Base-by-base conservation (phyloP, 176 grass and related monocot species). In the Metroxylon sagu region DNA sequence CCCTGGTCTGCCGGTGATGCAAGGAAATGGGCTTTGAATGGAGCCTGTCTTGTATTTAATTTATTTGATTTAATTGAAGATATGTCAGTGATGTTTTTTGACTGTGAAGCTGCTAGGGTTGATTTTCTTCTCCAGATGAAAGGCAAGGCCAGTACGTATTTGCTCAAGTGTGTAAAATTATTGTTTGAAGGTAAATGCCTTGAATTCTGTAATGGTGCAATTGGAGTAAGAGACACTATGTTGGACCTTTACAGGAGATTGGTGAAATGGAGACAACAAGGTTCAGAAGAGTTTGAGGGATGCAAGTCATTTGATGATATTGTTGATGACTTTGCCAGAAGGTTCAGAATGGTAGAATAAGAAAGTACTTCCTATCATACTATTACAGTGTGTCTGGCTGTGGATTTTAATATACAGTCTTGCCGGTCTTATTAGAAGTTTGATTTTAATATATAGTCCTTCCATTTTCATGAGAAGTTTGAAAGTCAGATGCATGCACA, bases 181-280 rank as follows among this genome's bases (percentile, higher is more conserved):
- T 73, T 84, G 60, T 52, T 80, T 56, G 35, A 56, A 77, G 19
- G 6, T 25, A 23, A 15, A 31, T 14, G 48, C 35, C 35, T 2
- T 43, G 10, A 43, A 43, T 43, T 43, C 35, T 43, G 75, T 48
- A 64, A 76, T 65, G 48, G 60, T 55, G 57, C 16, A 69, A 50
- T 49, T 52, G 56, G 56, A 68, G 69, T 64, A 74, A 56, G 39
- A 72, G 77, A 82, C 65, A 71, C 65, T 50, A 48, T 66, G 18
- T 16, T 61, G 18, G 91, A 96, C 65, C 74, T 90, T 65, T 76
- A 74, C 49, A 50, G 49, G 59, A 96, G 86, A 58, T 76, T 96
- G 64, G 50, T 80, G 18, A 71, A 25, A 30, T 96, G 77, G 91
- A 85, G 49, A 17, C 74, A 82, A 58, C 60, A 70, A 75, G 65